Percentiles rank a stretch among this genome's conserved stretches.
These are phyloP conservation scores for Cryptococcus hybrid DNA, from an alignment of 1,284 basidiomycete species.

Conservation along the genomic window DNA sequence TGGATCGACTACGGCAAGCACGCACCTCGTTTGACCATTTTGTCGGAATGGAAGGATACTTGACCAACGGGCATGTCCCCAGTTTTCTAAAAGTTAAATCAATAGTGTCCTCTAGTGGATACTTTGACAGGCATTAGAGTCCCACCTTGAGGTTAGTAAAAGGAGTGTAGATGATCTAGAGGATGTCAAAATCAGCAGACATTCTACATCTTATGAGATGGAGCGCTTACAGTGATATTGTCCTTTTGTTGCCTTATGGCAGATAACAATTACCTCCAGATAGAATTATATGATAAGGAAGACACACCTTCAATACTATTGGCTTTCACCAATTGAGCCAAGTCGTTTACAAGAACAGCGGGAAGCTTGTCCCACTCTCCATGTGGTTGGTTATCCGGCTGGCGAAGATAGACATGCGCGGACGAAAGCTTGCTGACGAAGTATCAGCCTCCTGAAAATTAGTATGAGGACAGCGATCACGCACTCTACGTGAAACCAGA, in stretches of 20 bases:
- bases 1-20: not conserved
- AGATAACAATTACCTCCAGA: not conserved
- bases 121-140: not conserved
- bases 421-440: conserved; percentile 83
- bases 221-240: conserved; percentile 61
- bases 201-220: not conserved
- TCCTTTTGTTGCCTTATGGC: conserved; percentile 88
- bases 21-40: conserved; percentile 74
- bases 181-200: not conserved
- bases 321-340: conserved; percentile 93
- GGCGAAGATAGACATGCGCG: conserved; percentile 89
- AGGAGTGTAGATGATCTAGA: conserved; percentile 83
- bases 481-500: conserved; percentile 61
- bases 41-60: conserved; percentile 90
- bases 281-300: not conserved
- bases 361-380: conserved; percentile 81
- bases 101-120: not conserved
- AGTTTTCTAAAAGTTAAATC: conserved; percentile 66
- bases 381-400: conserved; percentile 66
- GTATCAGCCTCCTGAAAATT: too few species aligned
- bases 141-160: conserved; percentile 80
- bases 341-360: conserved; percentile 72
- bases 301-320: conserved; percentile 91
- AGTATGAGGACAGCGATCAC: not conserved
- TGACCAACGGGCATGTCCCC: conserved; percentile 96